Evolutionary conservation across 257 asterid species (phyloP).

Genomic region (Nicotiana noctiflora): DNA sequence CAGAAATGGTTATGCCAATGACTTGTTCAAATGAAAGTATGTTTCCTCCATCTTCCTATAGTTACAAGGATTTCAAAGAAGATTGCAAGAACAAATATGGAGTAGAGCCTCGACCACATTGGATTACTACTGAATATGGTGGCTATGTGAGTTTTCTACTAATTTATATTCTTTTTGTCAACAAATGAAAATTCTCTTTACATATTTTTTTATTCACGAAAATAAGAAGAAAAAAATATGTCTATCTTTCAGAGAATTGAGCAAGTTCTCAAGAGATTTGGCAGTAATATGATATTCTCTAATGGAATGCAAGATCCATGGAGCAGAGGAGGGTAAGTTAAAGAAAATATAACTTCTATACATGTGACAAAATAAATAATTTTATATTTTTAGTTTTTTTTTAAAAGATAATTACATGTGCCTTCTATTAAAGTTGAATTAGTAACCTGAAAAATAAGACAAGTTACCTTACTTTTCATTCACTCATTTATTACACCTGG

Average conservation of each 20-base stretch:
- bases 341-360: too few species aligned
- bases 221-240: not conserved
- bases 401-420: too few species aligned
- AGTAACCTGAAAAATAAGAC: too few species aligned
- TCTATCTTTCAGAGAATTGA: conserved; percentile 34
- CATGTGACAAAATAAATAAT: too few species aligned
- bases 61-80: conserved; percentile 33
- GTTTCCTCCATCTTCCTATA: conserved; percentile 59
- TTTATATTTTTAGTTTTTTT: too few species aligned
- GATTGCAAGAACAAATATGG: conserved; percentile 38
- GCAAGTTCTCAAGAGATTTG: conserved; percentile 56
- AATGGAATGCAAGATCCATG: conserved; percentile 81
- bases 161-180: not conserved
- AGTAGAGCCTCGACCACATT: conserved; percentile 59
- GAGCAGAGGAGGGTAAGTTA: conserved; percentile 75
- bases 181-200: not conserved
- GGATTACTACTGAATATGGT: conserved; percentile 77
- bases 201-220: not conserved
- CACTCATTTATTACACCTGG: too few species aligned
- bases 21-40: conserved; percentile 50
- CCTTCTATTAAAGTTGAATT: too few species aligned
- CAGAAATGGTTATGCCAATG: conserved; percentile 89
- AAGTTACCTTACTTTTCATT: too few species aligned
- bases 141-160: conserved; percentile 45
- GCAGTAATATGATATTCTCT: conserved; percentile 72